phyloP scores from a whole-genome alignment of 768 basidiomycete species.

The Artomyces pyxidatus region DNA sequence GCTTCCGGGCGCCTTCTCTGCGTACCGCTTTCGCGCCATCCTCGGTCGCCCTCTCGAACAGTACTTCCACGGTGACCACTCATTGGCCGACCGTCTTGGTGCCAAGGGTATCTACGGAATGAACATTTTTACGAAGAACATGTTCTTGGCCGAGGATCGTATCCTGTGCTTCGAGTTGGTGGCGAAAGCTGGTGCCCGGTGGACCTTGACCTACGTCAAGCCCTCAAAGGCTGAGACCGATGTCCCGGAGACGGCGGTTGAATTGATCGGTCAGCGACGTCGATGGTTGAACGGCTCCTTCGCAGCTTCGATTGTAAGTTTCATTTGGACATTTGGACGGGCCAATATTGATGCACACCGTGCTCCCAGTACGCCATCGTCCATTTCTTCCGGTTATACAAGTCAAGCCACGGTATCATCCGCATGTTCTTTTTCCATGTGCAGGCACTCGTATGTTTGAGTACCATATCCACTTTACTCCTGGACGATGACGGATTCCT shows the following conservation, averaged over 20 bases:
- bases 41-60: constrained; percentile 81
- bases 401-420: constrained; percentile 77
- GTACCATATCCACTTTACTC: too few species aligned
- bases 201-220: constrained; percentile 91
- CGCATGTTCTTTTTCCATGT: constrained; percentile 97
- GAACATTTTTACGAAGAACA: constrained; percentile 96
- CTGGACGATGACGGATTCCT: too few species aligned
- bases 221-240: constrained; percentile 94
- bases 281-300: constrained; percentile 97
- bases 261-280: constrained; percentile 91
- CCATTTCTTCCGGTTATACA: constrained; percentile 87
- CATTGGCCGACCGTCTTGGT: constrained; percentile 85
- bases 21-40: constrained; percentile 91
- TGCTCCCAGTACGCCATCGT: constrained; percentile 72
- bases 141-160: constrained; percentile 89
- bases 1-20: constrained; percentile 93
- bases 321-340: neutral
- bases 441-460: constrained; percentile 70
- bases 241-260: constrained; percentile 88
- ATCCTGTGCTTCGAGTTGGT: constrained; percentile 97
- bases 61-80: constrained; percentile 84
- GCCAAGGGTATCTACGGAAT: constrained; percentile 92
- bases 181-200: constrained; percentile 78
- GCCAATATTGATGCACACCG: neutral
- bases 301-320: constrained; percentile 80